Percentiles rank a stretch among this genome's conserved stretches.
Evolutionary conservation across 768 basidiomycete species (phyloP).

Genomic region (Rhodosporidiobolus odoratus): DNA sequence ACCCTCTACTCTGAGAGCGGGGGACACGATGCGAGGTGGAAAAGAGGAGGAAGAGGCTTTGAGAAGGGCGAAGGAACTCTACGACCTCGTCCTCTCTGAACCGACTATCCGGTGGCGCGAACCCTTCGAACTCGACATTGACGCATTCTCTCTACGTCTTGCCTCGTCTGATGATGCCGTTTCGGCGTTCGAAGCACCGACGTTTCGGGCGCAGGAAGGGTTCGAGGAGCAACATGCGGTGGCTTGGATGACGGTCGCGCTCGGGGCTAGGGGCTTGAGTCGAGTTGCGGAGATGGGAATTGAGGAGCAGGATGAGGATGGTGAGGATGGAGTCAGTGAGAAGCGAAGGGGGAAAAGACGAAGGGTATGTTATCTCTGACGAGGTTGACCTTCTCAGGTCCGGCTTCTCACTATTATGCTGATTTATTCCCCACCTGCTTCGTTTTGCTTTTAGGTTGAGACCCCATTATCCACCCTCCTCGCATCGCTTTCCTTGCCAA

Average conservation of each 20-base stretch:
- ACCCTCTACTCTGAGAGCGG: slow-evolving; percentile 1
- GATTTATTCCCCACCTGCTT: background rate
- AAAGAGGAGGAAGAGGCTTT: background rate
- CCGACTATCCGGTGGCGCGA: slow-evolving; percentile 36
- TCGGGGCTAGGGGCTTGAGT: slow-evolving; percentile 60
- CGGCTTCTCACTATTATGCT: background rate
- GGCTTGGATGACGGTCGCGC: slow-evolving; percentile 70
- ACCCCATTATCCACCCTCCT: background rate
- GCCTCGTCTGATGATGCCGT: too few species aligned
- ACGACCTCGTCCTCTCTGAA: slow-evolving; percentile 31
- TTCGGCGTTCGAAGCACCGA: slow-evolving; percentile 57
- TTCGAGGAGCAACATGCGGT: slow-evolving; percentile 67
- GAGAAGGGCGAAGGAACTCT: slow-evolving; percentile 23
- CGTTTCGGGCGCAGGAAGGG: slow-evolving; percentile 67
- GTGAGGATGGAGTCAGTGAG: background rate
- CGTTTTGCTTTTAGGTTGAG: slow-evolving; percentile 32
- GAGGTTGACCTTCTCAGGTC: too few species aligned
- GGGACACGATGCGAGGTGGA: background rate
- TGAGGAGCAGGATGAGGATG: background rate
- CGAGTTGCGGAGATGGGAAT: slow-evolving; percentile 13
- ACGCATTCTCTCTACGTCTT: slow-evolving; percentile 10
- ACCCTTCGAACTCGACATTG: slow-evolving; percentile 30
- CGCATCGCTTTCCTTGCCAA: slow-evolving; percentile 27
- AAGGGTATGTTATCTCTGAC: slow-evolving; percentile 22
- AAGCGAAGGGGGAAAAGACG: slow-evolving; percentile 22